These are phyloP conservation scores for Tuctoria greenei DNA, from an alignment of 176 grass and related monocot species.

Conservation along the genomic window DNA sequence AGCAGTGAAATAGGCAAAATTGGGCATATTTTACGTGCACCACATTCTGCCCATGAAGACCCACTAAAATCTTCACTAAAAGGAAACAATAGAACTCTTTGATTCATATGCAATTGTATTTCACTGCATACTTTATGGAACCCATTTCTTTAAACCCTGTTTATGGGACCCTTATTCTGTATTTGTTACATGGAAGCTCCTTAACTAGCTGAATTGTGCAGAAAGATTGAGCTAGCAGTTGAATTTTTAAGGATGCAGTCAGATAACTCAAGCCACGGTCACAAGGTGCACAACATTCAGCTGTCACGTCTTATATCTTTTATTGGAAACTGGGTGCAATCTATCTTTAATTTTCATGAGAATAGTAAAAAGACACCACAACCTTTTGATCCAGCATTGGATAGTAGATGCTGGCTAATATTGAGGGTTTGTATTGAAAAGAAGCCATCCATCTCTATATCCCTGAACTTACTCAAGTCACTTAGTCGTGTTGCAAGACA, in stretches of 20 bases:
- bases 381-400: slow-evolving; percentile 62
- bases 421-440: slow-evolving; percentile 68
- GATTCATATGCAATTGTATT: slow-evolving; percentile 10
- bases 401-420: slow-evolving; percentile 73
- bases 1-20: not conserved
- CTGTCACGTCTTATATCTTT: slow-evolving; percentile 59
- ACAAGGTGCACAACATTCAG: slow-evolving; percentile 31
- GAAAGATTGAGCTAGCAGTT: slow-evolving; percentile 73
- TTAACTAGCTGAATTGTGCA: slow-evolving; percentile 49
- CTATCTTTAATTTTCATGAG: slow-evolving; percentile 55
- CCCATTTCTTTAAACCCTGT: slow-evolving; percentile 17
- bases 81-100: not conserved
- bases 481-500: slow-evolving; percentile 65
- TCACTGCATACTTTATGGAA: slow-evolving; percentile 2
- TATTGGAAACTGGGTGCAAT: slow-evolving; percentile 80
- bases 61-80: not conserved
- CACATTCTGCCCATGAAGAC: not conserved
- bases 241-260: slow-evolving; percentile 47
- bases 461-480: slow-evolving; percentile 66
- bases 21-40: not conserved
- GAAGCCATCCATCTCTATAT: slow-evolving; percentile 63
- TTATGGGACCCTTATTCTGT: not conserved
- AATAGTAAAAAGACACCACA: slow-evolving; percentile 57
- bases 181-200: not conserved
- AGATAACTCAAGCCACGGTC: slow-evolving; percentile 37